These are phyloP conservation scores for Macaranga tanarius DNA, from an alignment of 441 rosid genomes.

Conservation along the genomic window DNA sequence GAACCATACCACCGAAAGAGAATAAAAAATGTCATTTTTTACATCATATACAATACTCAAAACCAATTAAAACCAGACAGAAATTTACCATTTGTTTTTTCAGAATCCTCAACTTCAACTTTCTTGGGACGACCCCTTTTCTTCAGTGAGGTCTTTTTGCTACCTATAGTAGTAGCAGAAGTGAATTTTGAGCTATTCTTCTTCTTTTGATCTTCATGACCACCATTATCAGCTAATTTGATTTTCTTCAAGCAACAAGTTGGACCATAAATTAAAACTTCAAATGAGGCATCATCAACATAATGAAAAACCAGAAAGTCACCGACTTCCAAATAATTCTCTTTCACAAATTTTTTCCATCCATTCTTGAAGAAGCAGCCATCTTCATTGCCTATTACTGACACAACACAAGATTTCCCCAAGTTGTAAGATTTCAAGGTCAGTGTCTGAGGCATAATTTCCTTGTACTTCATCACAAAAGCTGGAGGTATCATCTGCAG, in stretches of 20 bases:
- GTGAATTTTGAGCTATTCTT: not conserved
- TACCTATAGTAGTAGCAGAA: not conserved
- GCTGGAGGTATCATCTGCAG: conserved; percentile 10
- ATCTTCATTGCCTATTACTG: not conserved
- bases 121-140: not conserved
- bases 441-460: not conserved
- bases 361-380: conserved; percentile 15
- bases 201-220: not conserved
- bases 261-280: conserved; percentile 2
- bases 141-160: not conserved
- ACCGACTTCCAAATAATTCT: conserved; percentile 20
- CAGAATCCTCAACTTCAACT: not conserved
- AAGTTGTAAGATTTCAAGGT: not conserved
- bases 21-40: not conserved
- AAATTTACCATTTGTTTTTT: not conserved
- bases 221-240: not conserved
- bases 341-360: conserved; percentile 22
- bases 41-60: not conserved
- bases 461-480: conserved; percentile 3
- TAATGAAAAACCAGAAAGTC: conserved; percentile 29
- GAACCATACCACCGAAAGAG: not conserved
- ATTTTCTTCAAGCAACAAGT: conserved; percentile 4
- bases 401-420: not conserved
- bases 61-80: not conserved
- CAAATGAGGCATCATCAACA: not conserved